Base-by-base conservation (phyloP, 148 eudicot species). In the Vaccinium darrowii region DNA sequence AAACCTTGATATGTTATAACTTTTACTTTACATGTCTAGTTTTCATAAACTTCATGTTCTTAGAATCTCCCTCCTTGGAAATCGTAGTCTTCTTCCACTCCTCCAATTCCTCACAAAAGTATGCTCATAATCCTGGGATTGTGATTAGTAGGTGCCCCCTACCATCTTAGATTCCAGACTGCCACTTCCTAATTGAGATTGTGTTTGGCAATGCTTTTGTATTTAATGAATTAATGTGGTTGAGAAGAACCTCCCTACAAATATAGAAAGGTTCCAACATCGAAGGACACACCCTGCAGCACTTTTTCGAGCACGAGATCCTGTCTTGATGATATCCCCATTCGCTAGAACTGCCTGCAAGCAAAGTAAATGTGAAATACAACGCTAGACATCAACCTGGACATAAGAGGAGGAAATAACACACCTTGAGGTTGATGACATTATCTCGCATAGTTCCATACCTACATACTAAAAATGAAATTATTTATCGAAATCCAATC, bases 371-470 rank as follows among this genome's bases (percentile, higher is more conserved):
- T 73, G 21, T 78, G 25, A 67, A 63, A 33, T 60, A 47, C 65
- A 25, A 62, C 1, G 85, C 18, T 51, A 25, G 11, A 58, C 73
- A 65, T 33, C 56, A 49, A 50, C 39, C 15, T 73, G 25, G 76
- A 79, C 30, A 62, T 33, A 76, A 79, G 49, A 84, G 84, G 85
- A 81, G 65, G 78, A 78, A 60, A 81, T 36, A 58, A 85, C 87
- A 79, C 82, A 96, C 99, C 99, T 94, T 97, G 52, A 97, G 90
- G 88, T 81, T 97, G 84, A 97, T 93, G 85, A 95, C 99, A 90
- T 97, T 97, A 84, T 97, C 99, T 36, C 99, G 98, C 99, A 97
- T 97, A 72, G 98, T 95, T 85, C 99, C 98, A 86, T 97, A 97
- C 98, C 99, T 95, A 88, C 92, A 92, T 85, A 87, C 89, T 85